A percentile compares a stretch with the other conserved stretches of the same genome.
Evolutionary conservation across 1,139 yeast species (phyloP).

Genomic region (Blastobotrys serpentis): DNA sequence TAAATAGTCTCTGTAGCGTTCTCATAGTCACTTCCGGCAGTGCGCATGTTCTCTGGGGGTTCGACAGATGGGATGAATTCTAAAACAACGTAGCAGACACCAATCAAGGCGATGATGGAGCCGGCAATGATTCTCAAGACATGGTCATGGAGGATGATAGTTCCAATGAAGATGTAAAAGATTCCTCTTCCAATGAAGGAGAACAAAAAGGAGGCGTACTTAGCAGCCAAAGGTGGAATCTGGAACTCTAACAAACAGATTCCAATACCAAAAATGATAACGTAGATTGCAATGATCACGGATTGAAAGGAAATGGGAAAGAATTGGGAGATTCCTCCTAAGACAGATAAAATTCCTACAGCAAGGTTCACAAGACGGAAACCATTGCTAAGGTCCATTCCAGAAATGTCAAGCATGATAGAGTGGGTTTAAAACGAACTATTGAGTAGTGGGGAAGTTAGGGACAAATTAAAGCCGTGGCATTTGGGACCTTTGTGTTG

Average conservation of each 20-base stretch:
- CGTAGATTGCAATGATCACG: constrained; percentile 51
- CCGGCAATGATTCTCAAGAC: constrained; percentile 56
- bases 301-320: constrained; percentile 55
- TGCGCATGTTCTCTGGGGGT: constrained; percentile 68
- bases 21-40: constrained; percentile 28
- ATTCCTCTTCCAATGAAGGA: constrained; percentile 84
- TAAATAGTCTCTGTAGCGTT: constrained; percentile 35
- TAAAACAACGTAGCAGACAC: constrained; percentile 56
- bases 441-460: too few relatives aligned
- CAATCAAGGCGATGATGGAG: constrained; percentile 54
- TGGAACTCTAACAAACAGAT: constrained; percentile 56
- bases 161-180: constrained; percentile 66
- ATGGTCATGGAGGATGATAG: constrained; percentile 60
- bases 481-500: too few relatives aligned
- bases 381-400: constrained; percentile 42
- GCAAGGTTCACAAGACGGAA: constrained; percentile 65
- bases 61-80: constrained; percentile 71
- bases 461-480: too few relatives aligned
- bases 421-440: too few relatives aligned
- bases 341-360: constrained; percentile 57
- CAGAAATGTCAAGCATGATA: constrained; percentile 25
- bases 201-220: constrained; percentile 76
- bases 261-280: constrained; percentile 54
- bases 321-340: constrained; percentile 60
- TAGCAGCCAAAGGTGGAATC: constrained; percentile 54